Evolutionary conservation across 139 green algal genomes (phyloP), one percentile per base, ranked within the genome.

Genomic region (Volvox africanus): DNA sequence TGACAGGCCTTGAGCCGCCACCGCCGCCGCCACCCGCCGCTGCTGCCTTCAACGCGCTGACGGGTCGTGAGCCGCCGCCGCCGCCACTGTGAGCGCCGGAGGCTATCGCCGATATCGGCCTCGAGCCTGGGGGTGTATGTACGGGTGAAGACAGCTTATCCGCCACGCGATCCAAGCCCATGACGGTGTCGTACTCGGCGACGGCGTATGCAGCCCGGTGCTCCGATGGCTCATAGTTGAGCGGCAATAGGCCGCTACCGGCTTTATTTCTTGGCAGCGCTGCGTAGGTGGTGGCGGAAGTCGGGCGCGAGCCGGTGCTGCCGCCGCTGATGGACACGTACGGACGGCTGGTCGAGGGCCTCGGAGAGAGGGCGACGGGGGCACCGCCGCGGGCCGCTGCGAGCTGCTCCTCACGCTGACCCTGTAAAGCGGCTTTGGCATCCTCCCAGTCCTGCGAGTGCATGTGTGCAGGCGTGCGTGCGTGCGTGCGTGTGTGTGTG

Each of bases 351-450:
- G 5, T 55, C 6, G 65, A 73, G 21, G 65, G 6, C 37, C 71
- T 24, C 17, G 55, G 62, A 18, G 36, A 30, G 14, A 12, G 28
- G 36, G 5, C 16, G 65, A 73, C 65, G 65, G 65, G 2, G 65
- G 65, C 65, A 36, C 28, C 73, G 73, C n/a, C 24, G 26, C 76
- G n/a, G 19, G 78, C 78, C 36, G 50, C 86, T 75, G 86, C 50
- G 16, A 84, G 21, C 55, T 82, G 80, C 30, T 94, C 92, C 30
- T 87, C 82, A 2, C 88, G 88, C 71, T 94, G 82, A 24, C 26
- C 14, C 85, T 92, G 88, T 50, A 92, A 61, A 19, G 28, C 30
- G 11, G 77, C 65, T 55, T 94, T 92, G n/a, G 84, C 37, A 18
- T 89, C 71, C 89, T 89, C 69, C 89, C 89, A 92, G 1, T 89